Base-by-base conservation (phyloP, 2,329 filamentous ascomycete species). In the Fusarium lyarnte region DNA sequence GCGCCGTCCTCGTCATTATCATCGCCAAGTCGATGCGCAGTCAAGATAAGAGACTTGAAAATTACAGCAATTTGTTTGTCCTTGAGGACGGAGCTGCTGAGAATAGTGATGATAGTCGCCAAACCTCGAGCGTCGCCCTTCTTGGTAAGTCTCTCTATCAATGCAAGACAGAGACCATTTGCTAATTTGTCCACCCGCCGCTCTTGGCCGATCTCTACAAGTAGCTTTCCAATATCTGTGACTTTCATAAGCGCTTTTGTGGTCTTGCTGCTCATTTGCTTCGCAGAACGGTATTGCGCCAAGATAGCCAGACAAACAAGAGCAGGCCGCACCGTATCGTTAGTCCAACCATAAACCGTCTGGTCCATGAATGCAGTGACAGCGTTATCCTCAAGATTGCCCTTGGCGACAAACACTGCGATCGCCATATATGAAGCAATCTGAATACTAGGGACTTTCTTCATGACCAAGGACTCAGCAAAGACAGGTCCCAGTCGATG, bases 351-450 rank as follows among this genome's bases (percentile, higher is more conserved):
- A 33, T 87, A 84, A 13, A 93, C 91, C 38, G 97, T 89, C 70
- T 95, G 94, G 77, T 97, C 93, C 94, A 98, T 97, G 77, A 99
- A 87, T 3, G 92, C 91, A 59, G 93, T 91, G n/a, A 98, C 85
- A 5, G 95, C 89, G 63, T 89, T 88, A 76, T 98, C 94, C 51
- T 93, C 90, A 19, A 98, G 86, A 52, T 89, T 87, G 2, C 92
- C 91, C 81, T 97, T 97, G 53, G 93, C 91, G 11, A 94, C 94
- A 69, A 98, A 88, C 53, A 98, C 90, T 11, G 94, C 90, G 62
- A 95, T 88, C 25, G 97, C 90, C 92, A 98, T 97, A 81, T 97
- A 98, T 63, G 93, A 95, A 21, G 93, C 94, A 67, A 97, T 88
- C 73, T 95, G 93, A 45, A 97, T 85, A 69, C 95, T 93, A 2